Conservation (phyloP, 331 rosid species). For the Cucumis variabilis region DNA sequence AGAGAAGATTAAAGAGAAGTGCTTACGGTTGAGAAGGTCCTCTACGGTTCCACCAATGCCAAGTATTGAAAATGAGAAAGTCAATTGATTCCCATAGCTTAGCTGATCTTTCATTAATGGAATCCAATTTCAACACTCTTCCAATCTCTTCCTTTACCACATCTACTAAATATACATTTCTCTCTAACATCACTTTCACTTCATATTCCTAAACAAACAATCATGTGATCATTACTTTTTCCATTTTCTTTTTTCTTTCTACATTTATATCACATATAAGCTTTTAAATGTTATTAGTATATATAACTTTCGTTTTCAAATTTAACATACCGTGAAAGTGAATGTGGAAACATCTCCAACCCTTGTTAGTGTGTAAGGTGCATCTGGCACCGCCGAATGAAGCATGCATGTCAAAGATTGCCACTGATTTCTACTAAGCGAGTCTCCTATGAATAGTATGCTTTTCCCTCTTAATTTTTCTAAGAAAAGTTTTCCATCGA, state of each 20-base stretch:
- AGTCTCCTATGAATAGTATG: constrained; percentile 94
- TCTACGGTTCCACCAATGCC: constrained; percentile 99
- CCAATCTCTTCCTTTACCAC: constrained; percentile 65
- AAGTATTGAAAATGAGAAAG: constrained; percentile 88
- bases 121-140: constrained; percentile 83
- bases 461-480: constrained; percentile 70
- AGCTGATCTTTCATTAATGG: constrained; percentile 52
- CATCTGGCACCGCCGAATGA: constrained; percentile 61
- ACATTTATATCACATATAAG: too few species aligned
- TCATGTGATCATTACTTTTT: too few species aligned
- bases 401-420: constrained; percentile 88
- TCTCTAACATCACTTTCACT: constrained; percentile 79
- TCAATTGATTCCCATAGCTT: constrained; percentile 68
- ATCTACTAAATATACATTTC: constrained; percentile 83
- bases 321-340: constrained; percentile 60
- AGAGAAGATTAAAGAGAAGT: too few species aligned
- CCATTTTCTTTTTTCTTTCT: background rate
- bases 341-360: constrained; percentile 67
- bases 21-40: constrained; percentile 92
- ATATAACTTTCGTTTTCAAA: too few species aligned
- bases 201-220: constrained; percentile 58
- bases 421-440: constrained; percentile 91
- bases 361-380: constrained; percentile 55
- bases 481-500: constrained; percentile 65
- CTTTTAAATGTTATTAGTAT: too few species aligned